Conservation (phyloP, 106 monocot genomes). For the Apostasia ramifera region DNA sequence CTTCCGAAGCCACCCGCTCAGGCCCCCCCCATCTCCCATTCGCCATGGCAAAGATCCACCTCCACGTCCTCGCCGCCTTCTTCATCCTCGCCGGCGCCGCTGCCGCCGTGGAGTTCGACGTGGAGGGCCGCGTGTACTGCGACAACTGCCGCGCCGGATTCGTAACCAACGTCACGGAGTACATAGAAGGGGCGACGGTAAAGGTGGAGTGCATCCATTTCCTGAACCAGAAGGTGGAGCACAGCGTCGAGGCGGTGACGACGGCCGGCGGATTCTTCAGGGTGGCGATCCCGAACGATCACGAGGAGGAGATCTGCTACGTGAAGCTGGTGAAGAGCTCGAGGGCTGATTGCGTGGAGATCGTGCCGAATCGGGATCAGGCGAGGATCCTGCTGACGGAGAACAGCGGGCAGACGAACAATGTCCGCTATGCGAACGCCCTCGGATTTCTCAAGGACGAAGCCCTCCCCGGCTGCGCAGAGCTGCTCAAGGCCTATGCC, state of each 20-base stretch:
- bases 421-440: constrained; percentile 40
- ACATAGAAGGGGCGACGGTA: constrained; percentile 35
- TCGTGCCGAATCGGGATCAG: constrained; percentile 20
- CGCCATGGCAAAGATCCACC: constrained; percentile 11
- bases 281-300: constrained; percentile 24
- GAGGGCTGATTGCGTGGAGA: constrained; percentile 25
- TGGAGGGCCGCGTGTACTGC: constrained; percentile 15
- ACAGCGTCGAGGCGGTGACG: constrained; percentile 21
- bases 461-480: constrained; percentile 24
- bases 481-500: constrained; percentile 19
- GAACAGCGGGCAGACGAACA: constrained; percentile 34
- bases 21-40: not conserved
- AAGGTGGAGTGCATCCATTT: constrained; percentile 31
- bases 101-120: not conserved
- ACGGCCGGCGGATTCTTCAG: constrained; percentile 31
- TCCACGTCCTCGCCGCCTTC: not conserved
- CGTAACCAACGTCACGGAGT: constrained; percentile 11
- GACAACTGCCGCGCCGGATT: constrained; percentile 17
- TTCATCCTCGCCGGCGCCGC: not conserved
- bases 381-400: constrained; percentile 33
- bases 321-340: constrained; percentile 28
- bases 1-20: no score
- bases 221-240: constrained; percentile 13
- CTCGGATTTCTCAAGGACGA: constrained; percentile 43
- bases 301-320: constrained; percentile 34